Conservation (phyloP, 805 yeast genomes). For the Candida krabiensis region DNA sequence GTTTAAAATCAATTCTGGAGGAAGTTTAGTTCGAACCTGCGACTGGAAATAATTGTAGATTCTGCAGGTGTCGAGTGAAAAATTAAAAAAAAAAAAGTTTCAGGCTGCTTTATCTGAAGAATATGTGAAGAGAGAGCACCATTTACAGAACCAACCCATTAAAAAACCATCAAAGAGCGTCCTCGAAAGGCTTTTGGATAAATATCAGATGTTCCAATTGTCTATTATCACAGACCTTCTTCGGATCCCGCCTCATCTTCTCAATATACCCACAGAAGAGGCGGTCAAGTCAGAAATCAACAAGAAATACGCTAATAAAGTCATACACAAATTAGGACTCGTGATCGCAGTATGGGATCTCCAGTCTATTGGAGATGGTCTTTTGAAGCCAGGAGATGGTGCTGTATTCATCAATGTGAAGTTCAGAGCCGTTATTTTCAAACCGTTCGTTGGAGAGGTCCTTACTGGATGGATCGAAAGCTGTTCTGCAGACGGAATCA, state of each 20-base stretch:
- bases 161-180: no score
- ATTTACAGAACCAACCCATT: no score
- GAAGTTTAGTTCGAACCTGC: no score
- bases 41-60: no score
- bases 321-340: slow-evolving; percentile 80
- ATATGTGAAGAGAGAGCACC: no score
- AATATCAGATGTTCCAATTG: slow-evolving; percentile 71
- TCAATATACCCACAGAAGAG: slow-evolving; percentile 67
- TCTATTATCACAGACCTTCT: slow-evolving; percentile 80
- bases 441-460: slow-evolving; percentile 93
- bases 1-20: no score
- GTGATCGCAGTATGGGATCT: slow-evolving; percentile 86
- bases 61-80: no score
- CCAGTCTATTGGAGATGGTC: slow-evolving; percentile 79
- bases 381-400: slow-evolving; percentile 93
- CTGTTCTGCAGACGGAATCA: slow-evolving; percentile 84
- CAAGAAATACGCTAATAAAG: slow-evolving; percentile 80
- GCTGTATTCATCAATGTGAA: slow-evolving; percentile 73
- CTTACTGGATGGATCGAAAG: slow-evolving; percentile 91
- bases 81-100: no score
- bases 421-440: slow-evolving; percentile 78
- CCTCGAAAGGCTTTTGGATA: no score
- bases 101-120: no score
- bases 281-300: slow-evolving; percentile 81
- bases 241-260: slow-evolving; percentile 83